These are phyloP conservation scores for Phaeophleospora eucalypticola DNA, from an alignment of 2,329 filamentous ascomycete genomes.

Conservation along the genomic window DNA sequence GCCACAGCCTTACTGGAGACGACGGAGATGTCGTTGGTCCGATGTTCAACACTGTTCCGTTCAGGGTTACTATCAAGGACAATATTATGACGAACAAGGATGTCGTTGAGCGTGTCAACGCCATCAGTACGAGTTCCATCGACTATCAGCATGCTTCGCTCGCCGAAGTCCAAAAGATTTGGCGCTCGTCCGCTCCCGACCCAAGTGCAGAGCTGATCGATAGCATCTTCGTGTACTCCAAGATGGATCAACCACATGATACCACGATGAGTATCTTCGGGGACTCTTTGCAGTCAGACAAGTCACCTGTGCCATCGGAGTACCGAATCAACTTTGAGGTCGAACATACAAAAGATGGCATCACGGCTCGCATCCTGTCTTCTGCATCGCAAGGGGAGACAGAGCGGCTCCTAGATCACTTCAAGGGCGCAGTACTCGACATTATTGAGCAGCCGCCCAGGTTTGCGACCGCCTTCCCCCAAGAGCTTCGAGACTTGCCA, in stretches of 20 bases:
- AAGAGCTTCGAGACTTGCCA: conserved; percentile 10
- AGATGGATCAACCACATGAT: conserved; percentile 3
- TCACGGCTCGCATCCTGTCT: conserved; percentile 10
- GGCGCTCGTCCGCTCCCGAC: conserved; percentile 4
- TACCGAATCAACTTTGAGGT: conserved; percentile 16
- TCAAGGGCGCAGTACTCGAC: conserved; percentile 7
- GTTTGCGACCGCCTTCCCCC: conserved; percentile 11
- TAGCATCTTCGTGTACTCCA: conserved; percentile 14
- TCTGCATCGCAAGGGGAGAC: conserved; percentile 6
- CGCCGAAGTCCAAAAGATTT: conserved; percentile 13
- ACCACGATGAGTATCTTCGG: conserved; percentile 5
- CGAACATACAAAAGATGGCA: conserved; percentile 9
- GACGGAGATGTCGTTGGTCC: conserved; percentile 13
- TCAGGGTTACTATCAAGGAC: conserved; percentile 12
- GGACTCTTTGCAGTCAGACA: conserved; percentile 10
- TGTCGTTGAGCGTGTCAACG: conserved; percentile 5
- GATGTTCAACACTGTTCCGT: conserved; percentile 16
- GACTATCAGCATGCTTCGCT: conserved; percentile 15
- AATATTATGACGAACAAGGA: conserved; percentile 9
- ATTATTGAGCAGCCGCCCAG: conserved; percentile 9
- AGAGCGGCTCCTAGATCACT: conserved; percentile 9
- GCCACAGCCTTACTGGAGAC: conserved; percentile 4
- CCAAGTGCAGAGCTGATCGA: conserved; percentile 10
- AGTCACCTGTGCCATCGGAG: conserved; percentile 12
- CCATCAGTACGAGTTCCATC: conserved; percentile 7